A percentile compares a stretch with the other conserved stretches of the same genome.
Evolutionary conservation across 257 asterid species (phyloP).

Genomic region (Capsicum chinense): DNA sequence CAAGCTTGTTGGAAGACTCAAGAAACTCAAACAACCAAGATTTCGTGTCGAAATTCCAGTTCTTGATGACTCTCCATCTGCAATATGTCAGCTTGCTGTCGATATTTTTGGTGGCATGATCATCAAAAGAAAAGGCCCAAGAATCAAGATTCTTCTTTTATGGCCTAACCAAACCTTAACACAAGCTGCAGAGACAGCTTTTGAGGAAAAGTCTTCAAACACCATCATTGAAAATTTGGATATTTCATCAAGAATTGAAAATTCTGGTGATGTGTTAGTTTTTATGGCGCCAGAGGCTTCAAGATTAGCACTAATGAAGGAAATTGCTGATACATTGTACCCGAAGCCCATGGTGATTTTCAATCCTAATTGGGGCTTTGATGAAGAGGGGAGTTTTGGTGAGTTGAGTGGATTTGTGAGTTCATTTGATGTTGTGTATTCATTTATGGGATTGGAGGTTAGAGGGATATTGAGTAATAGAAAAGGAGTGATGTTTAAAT

Average conservation of each 20-base stretch:
- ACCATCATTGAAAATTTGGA: slow-evolving; percentile 54
- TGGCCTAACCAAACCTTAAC: slow-evolving; percentile 58
- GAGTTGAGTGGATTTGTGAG: slow-evolving; percentile 65
- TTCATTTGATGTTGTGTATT: slow-evolving; percentile 79
- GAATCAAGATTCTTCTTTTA: slow-evolving; percentile 58
- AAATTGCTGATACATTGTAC: slow-evolving; percentile 50
- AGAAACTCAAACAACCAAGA: slow-evolving; percentile 83
- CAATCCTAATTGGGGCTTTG: slow-evolving; percentile 82
- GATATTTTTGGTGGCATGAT: slow-evolving; percentile 70
- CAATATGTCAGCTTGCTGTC: slow-evolving; percentile 67
- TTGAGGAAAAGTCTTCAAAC: slow-evolving; percentile 50
- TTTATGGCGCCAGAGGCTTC: slow-evolving; percentile 65
- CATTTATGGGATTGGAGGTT: slow-evolving; percentile 88
- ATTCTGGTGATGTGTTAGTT: slow-evolving; percentile 66
- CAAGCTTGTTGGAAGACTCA: slow-evolving; percentile 72
- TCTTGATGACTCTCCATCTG: slow-evolving; percentile 67
- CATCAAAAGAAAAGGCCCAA: slow-evolving; percentile 59
- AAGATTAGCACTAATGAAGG: slow-evolving; percentile 56
- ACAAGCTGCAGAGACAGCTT: slow-evolving; percentile 57
- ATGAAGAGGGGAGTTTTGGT: slow-evolving; percentile 66
- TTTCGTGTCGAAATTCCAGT: slow-evolving; percentile 83
- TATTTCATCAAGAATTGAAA: slow-evolving; percentile 45
- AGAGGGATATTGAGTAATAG: slow-evolving; percentile 70
- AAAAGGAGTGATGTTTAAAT: slow-evolving; percentile 78
- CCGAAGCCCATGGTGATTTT: slow-evolving; percentile 81